Evolutionary conservation across 495 filamentous ascomycete species (phyloP).

Genomic region (Pyronema omphalodes): DNA sequence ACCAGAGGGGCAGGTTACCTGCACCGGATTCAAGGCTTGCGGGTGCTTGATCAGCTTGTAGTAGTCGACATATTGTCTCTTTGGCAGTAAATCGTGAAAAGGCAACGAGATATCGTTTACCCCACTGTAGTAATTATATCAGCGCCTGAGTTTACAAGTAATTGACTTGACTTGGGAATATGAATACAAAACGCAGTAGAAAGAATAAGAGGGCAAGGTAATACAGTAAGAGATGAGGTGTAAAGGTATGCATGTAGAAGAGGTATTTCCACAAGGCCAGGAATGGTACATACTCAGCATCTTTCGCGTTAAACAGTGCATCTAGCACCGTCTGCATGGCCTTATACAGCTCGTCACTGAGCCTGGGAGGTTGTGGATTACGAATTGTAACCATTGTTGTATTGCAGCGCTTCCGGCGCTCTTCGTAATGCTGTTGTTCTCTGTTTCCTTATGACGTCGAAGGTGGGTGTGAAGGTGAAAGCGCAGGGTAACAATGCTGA

Average conservation of each 20-base stretch:
- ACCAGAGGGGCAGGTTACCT: conserved; percentile 5
- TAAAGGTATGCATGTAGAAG: no score
- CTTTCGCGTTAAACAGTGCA: conserved; percentile 16
- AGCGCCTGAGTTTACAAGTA: not conserved
- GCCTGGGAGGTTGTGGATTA: conserved; percentile 18
- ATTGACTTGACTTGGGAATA: no score
- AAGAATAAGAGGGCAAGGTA: no score
- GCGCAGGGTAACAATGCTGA: no score
- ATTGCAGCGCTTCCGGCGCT: not conserved
- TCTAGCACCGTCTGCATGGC: conserved; percentile 22
- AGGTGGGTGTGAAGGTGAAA: no score
- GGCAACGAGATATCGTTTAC: conserved; percentile 15
- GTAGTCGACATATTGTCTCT: conserved; percentile 51
- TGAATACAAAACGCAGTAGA: no score
- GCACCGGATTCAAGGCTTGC: conserved; percentile 22
- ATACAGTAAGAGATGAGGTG: no score
- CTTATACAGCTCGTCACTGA: conserved; percentile 18
- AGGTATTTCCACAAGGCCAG: no score
- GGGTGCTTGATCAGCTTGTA: conserved; percentile 56
- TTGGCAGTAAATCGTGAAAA: conserved; percentile 36
- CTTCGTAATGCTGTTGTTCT: no score
- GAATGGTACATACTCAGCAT: conserved; percentile 14
- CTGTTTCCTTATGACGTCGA: no score
- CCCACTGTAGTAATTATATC: not conserved
- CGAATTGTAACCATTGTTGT: conserved; percentile 20